A percentile compares a stretch with the other conserved stretches of the same genome.
Evolutionary conservation across 2,329 filamentous ascomycete genomes (phyloP).

Genomic region (Onygenales sp.): DNA sequence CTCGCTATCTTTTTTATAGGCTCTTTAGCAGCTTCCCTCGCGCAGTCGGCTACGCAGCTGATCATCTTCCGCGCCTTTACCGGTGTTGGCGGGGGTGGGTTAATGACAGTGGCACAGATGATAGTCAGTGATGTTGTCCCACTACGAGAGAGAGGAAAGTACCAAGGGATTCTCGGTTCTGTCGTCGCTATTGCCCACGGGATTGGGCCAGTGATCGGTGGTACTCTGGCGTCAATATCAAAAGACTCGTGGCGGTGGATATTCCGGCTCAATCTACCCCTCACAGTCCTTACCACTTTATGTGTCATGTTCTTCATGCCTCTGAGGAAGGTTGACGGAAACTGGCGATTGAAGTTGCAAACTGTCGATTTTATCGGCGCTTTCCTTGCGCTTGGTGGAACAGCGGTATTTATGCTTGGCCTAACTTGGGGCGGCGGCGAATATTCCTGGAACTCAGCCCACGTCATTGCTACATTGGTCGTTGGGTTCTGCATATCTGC

Average conservation of each 20-base stretch:
- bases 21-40: slow-evolving; percentile 51
- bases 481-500: slow-evolving; percentile 33
- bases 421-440: slow-evolving; percentile 53
- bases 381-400: slow-evolving; percentile 35
- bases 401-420: slow-evolving; percentile 38
- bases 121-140: slow-evolving; percentile 54
- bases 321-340: slow-evolving; percentile 43
- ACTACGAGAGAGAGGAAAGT: slow-evolving; percentile 49
- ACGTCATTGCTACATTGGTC: slow-evolving; percentile 47
- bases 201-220: slow-evolving; percentile 47
- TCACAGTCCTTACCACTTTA: slow-evolving; percentile 39
- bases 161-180: slow-evolving; percentile 46
- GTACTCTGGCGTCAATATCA: slow-evolving; percentile 39
- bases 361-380: slow-evolving; percentile 45
- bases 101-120: slow-evolving; percentile 50
- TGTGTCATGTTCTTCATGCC: slow-evolving; percentile 49
- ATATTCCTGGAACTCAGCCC: slow-evolving; percentile 46
- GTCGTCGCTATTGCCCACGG: slow-evolving; percentile 47
- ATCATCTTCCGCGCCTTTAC: slow-evolving; percentile 53
- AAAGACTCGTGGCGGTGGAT: slow-evolving; percentile 36
- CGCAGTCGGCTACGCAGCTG: slow-evolving; percentile 46
- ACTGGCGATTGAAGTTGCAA: slow-evolving; percentile 43
- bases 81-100: slow-evolving; percentile 52
- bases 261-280: slow-evolving; percentile 45
- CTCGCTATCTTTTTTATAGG: slow-evolving; percentile 46